Evolutionary conservation across 306 rosid genomes (phyloP).

Genomic region (Delonix regia): DNA sequence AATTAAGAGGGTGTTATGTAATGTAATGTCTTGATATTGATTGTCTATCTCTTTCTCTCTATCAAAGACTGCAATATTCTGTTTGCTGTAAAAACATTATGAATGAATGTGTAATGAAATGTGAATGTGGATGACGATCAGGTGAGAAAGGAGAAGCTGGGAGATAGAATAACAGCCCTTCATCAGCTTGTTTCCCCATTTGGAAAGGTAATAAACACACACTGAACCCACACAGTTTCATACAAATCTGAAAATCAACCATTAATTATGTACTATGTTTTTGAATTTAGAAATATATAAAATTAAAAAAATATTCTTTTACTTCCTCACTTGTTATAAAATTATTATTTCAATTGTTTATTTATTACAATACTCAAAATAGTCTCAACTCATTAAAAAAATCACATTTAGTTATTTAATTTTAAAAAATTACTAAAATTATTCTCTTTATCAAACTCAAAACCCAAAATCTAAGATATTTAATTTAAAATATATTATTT

Average conservation of each 20-base stretch:
- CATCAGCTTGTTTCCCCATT: conserved; percentile 92
- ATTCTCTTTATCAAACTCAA: too few relatives aligned
- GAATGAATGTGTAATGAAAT: neutral
- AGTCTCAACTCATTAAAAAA: too few relatives aligned
- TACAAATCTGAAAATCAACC: neutral
- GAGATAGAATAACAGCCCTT: conserved; percentile 85
- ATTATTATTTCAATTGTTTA: too few relatives aligned
- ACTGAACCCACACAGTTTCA: neutral
- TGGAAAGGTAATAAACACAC: conserved; percentile 69
- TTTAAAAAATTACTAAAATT: too few relatives aligned
- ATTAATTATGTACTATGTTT: too few relatives aligned
- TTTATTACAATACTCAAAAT: too few relatives aligned
- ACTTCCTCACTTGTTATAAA: too few relatives aligned
- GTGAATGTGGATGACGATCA: conserved; percentile 29
- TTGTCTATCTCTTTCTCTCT: neutral
- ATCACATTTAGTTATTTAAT: too few relatives aligned
- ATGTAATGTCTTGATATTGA: neutral
- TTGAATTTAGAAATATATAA: too few relatives aligned
- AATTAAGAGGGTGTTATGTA: neutral
- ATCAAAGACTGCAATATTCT: neutral
- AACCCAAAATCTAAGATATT: too few relatives aligned
- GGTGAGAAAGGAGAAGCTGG: conserved; percentile 94
- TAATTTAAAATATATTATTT: too few relatives aligned
- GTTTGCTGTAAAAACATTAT: neutral
- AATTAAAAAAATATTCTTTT: too few relatives aligned